Evolutionary conservation across 331 rosid genomes (phyloP).

Genomic region (Acacia pycnantha): DNA sequence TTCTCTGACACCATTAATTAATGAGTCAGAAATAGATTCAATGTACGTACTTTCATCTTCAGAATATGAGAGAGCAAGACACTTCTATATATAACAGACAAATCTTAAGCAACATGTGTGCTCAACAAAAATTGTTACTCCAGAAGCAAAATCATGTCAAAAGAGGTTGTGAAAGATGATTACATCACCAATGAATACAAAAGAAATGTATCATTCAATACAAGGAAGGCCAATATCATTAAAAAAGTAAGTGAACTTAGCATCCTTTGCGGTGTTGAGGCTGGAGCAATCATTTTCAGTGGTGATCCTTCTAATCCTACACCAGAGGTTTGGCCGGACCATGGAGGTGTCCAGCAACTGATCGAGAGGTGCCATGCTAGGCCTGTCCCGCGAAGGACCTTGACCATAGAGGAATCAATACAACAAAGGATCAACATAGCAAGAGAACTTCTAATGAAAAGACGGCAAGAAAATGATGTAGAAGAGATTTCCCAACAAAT

Average conservation of each 20-base stretch:
- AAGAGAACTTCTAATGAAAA: neutral
- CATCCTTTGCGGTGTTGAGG: neutral
- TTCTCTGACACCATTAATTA: neutral
- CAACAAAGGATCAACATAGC: neutral
- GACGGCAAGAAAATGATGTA: neutral
- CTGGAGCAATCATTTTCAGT: neutral
- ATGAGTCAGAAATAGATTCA: neutral
- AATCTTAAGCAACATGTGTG: neutral
- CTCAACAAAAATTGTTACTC: neutral
- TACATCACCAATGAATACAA: neutral
- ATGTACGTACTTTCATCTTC: neutral
- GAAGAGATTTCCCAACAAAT: neutral
- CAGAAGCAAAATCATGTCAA: neutral
- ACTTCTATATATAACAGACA: neutral
- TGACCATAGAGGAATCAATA: neutral
- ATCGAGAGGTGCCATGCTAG: neutral
- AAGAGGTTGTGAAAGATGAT: neutral
- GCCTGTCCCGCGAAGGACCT: neutral
- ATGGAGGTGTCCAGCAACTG: neutral
- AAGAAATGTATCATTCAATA: neutral
- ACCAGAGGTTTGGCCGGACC: neutral
- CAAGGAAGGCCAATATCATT: neutral
- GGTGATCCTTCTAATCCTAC: neutral
- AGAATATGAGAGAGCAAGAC: neutral
- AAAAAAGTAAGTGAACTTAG: neutral